Percentiles rank a stretch among this genome's conserved stretches.
Evolutionary conservation across 345 rosid species (phyloP).

Genomic region (Gossypium rotundifolium): DNA sequence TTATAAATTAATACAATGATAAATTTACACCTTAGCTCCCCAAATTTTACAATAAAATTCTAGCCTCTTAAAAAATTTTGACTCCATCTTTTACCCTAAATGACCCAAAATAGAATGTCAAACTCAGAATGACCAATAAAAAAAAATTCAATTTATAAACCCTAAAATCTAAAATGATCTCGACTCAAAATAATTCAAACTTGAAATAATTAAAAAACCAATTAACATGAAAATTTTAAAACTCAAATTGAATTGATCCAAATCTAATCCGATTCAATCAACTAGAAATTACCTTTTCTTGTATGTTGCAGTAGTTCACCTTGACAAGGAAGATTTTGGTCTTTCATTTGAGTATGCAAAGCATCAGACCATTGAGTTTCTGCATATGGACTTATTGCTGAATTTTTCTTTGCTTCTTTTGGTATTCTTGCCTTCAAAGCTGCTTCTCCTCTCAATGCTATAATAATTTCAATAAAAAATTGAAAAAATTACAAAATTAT

Average conservation of each 20-base stretch:
- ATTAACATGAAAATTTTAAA: no score
- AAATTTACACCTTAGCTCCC: no score
- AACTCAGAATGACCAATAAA: no score
- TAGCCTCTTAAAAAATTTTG: no score
- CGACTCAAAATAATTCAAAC: not conserved
- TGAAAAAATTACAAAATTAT: not conserved
- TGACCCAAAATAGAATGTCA: no score
- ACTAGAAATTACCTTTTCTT: conserved; percentile 44
- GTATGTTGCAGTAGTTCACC: conserved; percentile 78
- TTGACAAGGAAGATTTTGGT: conserved; percentile 37
- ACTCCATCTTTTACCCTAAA: no score
- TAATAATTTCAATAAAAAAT: not conserved
- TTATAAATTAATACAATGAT: no score
- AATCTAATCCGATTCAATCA: no score
- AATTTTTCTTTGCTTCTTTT: conserved; percentile 81
- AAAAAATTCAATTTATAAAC: no score
- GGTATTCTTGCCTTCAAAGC: conserved; percentile 68
- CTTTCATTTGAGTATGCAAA: conserved; percentile 30
- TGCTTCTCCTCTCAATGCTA: conserved; percentile 91
- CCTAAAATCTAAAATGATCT: no score
- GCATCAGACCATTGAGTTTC: conserved; percentile 41
- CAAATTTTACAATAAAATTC: no score
- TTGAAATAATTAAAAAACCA: not conserved
- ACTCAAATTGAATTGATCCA: not conserved
- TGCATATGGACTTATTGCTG: conserved; percentile 76